phyloP scores from a whole-genome alignment of 805 yeast species.

The Wickerhamomyces queroliae region DNA sequence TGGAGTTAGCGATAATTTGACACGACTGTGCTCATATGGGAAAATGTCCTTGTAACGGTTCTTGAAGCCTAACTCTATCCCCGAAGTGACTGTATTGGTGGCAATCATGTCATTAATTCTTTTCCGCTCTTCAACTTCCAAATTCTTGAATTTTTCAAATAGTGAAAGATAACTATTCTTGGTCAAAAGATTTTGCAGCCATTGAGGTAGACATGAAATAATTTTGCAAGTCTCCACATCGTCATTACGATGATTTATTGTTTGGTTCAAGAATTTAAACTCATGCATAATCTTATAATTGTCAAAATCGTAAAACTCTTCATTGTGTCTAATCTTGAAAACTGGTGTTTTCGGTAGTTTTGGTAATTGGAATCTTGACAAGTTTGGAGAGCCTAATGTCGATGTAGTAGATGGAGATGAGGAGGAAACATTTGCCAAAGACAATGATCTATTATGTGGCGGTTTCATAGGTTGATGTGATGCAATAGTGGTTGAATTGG shows the following conservation, averaged over 20 bases:
- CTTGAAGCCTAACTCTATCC: slow-evolving; percentile 75
- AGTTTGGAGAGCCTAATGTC: slow-evolving; percentile 20
- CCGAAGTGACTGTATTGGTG: slow-evolving; percentile 28
- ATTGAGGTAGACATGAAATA: slow-evolving; percentile 36
- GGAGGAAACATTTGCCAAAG: slow-evolving; percentile 18
- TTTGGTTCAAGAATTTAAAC: slow-evolving; percentile 11
- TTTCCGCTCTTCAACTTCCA: slow-evolving; percentile 66
- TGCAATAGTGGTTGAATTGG: not conserved
- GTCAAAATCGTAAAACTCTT: slow-evolving; percentile 32
- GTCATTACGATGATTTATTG: slow-evolving; percentile 3
- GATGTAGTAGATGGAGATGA: slow-evolving; percentile 15
- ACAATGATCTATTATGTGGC: slow-evolving; percentile 15
- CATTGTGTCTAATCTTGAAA: slow-evolving; percentile 46
- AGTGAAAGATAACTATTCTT: slow-evolving; percentile 22
- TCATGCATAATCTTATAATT: slow-evolving; percentile 16
- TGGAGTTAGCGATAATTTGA: slow-evolving; percentile 36
- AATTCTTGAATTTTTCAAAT: slow-evolving; percentile 47
- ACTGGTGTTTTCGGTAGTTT: slow-evolving; percentile 33
- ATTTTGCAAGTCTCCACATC: not conserved
- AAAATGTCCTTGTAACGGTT: slow-evolving; percentile 86
- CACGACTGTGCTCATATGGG: slow-evolving; percentile 83
- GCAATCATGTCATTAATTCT: slow-evolving; percentile 44
- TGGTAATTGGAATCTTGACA: slow-evolving; percentile 52
- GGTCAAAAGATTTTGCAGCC: slow-evolving; percentile 38
- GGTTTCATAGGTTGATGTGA: slow-evolving; percentile 1